Evolutionary conservation across 192 early-diverging fungal species (phyloP).

Genomic region (Diversispora epigaea): DNA sequence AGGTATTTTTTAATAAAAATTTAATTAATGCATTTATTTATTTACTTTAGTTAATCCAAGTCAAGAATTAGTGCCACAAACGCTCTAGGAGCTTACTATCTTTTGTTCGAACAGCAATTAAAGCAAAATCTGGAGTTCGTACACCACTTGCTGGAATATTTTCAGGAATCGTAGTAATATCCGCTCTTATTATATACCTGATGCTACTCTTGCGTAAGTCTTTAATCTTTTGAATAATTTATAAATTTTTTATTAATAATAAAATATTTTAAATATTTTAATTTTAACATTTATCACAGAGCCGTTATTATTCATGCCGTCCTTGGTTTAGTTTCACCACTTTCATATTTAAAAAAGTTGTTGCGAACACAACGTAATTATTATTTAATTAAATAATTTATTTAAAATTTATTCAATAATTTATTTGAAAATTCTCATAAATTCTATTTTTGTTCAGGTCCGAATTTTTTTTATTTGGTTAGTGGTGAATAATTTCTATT

Average conservation of each 20-base stretch:
- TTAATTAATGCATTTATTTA: neutral
- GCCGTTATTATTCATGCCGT: conserved; percentile 88
- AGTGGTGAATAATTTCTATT: too few species aligned
- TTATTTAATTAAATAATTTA: neutral
- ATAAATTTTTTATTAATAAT: neutral
- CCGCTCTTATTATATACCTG: conserved; percentile 87
- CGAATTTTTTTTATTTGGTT: too few species aligned
- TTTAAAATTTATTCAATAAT: conserved; percentile 43
- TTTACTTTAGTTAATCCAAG: conserved; percentile 56
- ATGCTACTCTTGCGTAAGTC: conserved; percentile 61
- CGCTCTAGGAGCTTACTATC: conserved; percentile 80
- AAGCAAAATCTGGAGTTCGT: conserved; percentile 82
- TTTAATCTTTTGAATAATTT: neutral
- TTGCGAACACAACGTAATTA: conserved; percentile 57
- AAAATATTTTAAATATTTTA: neutral
- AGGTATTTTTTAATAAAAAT: conserved; percentile 42
- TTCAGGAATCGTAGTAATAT: conserved; percentile 74
- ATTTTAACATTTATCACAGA: conserved; percentile 3
- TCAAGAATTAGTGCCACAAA: conserved; percentile 93
- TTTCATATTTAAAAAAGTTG: conserved; percentile 55
- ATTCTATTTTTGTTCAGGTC: too few species aligned
- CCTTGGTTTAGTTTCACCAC: conserved; percentile 71
- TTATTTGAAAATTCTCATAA: neutral
- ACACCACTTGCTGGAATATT: conserved; percentile 78
- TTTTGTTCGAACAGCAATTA: conserved; percentile 91